Evolutionary conservation across 164 flowering plant genomes (phyloP).

Genomic region (Malania oleifera): DNA sequence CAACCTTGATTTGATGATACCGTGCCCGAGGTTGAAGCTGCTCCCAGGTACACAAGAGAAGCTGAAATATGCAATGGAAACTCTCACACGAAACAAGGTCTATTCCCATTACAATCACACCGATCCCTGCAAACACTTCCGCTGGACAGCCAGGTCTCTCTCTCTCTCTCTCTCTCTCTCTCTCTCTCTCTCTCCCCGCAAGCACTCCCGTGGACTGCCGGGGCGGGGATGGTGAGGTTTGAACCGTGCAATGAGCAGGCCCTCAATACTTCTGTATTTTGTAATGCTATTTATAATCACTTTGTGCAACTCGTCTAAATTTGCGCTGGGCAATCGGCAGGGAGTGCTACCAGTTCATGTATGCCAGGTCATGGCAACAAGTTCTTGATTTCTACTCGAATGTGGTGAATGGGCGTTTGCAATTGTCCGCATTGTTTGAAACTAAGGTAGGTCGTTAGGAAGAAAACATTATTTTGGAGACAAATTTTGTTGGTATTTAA

Average conservation of each 20-base stretch:
- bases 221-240: too few relatives aligned
- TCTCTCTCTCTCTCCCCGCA: not conserved
- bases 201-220: not conserved
- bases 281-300: not conserved
- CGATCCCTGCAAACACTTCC: slow-evolving; percentile 40
- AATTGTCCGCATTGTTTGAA: slow-evolving; percentile 40
- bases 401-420: slow-evolving; percentile 37
- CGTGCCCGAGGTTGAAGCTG: not conserved
- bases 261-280: too few relatives aligned
- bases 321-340: slow-evolving; percentile 19
- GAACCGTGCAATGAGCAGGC: too few relatives aligned
- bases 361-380: slow-evolving; percentile 62
- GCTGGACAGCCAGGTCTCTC: slow-evolving; percentile 64
- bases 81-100: slow-evolving; percentile 17
- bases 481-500: too few relatives aligned
- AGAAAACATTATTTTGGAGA: too few relatives aligned
- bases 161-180: not conserved
- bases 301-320: not conserved
- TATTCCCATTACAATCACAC: slow-evolving; percentile 59
- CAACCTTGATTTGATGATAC: too few relatives aligned
- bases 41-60: not conserved
- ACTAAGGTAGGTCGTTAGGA: slow-evolving; percentile 28
- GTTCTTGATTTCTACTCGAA: slow-evolving; percentile 61
- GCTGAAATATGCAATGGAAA: slow-evolving; percentile 18
- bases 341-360: slow-evolving; percentile 74